Conservation (phyloP, 257 asterid species). For the Striga asiatica region DNA sequence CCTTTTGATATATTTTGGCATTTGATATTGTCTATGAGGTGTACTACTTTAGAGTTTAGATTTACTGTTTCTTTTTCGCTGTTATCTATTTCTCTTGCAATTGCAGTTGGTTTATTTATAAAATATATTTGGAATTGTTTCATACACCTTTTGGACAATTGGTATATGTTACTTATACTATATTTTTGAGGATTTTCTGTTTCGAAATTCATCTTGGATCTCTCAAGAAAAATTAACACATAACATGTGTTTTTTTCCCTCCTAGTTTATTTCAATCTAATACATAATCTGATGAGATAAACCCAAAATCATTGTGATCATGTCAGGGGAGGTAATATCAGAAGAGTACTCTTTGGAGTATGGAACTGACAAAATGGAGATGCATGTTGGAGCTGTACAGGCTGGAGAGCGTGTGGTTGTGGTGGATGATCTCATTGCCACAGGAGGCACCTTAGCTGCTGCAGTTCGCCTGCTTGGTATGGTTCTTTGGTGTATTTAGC, state of each 20-base stretch:
- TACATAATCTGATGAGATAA: neutral
- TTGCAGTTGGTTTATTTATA: neutral
- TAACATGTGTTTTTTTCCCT: neutral
- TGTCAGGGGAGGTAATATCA: slow-evolving; percentile 81
- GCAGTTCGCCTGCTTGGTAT: slow-evolving; percentile 84
- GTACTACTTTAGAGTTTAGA: neutral
- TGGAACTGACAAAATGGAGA: slow-evolving; percentile 83
- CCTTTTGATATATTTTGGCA: neutral
- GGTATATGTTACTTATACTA: neutral
- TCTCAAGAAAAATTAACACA: neutral
- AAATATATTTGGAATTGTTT: neutral
- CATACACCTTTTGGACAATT: neutral
- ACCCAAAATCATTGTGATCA: neutral
- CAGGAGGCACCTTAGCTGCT: slow-evolving; percentile 89
- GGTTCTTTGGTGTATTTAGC: neutral
- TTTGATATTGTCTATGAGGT: too few species aligned
- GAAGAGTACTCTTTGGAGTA: slow-evolving; percentile 93
- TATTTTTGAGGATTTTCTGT: neutral
- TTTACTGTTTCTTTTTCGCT: neutral
- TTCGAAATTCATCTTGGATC: neutral
- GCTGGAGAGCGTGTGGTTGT: slow-evolving; percentile 73
- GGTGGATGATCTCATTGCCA: slow-evolving; percentile 91
- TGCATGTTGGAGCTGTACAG: slow-evolving; percentile 98
- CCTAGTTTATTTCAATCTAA: neutral
- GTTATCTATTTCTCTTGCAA: too few species aligned